Base-by-base conservation (phyloP, 192 early-diverging fungal species). In the Coemansia brasiliensis region DNA sequence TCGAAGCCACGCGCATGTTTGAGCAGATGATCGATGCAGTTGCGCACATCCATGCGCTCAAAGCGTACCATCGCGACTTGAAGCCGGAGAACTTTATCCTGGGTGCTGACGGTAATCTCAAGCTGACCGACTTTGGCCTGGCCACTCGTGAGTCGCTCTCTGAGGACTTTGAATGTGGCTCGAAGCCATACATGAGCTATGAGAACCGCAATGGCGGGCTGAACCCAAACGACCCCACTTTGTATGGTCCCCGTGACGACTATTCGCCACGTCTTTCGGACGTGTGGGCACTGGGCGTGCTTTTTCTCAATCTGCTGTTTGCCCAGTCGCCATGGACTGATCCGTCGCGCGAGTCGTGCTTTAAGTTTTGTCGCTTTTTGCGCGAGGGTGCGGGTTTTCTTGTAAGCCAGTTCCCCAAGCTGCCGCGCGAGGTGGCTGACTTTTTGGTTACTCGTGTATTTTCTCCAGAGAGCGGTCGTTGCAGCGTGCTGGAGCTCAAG, bases 121-220 rank as follows among this genome's bases (percentile, higher is more conserved):
- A 94, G 74, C 79, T 96, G 13, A 89, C 91, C 9, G 94, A 96
- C 82, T 96, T 96, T 87, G 94, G 94, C 6, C 85, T 96, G 27
- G 89, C 94, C 16, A 96, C 94, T 38, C 84, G 76, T 53, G 86
- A 92, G 46, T 80, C 82, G 39, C 79, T 86, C 43, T 92, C 92
- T 12, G 82, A 64, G 35, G 94, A 94, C 61, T 90, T 90, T 84
- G 93, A 93, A 40, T 94, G 92, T 67, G 94, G 94, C 29, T 87
- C 84, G 53, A 79, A 82, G 50, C 81, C 87, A 3, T 90, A 90
- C 67, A 86, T 90, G 80, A 84, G 85, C 44, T 86, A 85, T 26
- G 89, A 90, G 55, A 82, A 81, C 67, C 81, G 81, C 58, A 72
- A 79, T 54, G 65, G 61, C 38, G 71, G 67, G 9, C 71, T 80